A percentile compares a stretch with the other conserved stretches of the same genome.
These are phyloP conservation scores for Beauveria varroae DNA, from an alignment of 2,329 filamentous ascomycete genomes.

Conservation along the genomic window DNA sequence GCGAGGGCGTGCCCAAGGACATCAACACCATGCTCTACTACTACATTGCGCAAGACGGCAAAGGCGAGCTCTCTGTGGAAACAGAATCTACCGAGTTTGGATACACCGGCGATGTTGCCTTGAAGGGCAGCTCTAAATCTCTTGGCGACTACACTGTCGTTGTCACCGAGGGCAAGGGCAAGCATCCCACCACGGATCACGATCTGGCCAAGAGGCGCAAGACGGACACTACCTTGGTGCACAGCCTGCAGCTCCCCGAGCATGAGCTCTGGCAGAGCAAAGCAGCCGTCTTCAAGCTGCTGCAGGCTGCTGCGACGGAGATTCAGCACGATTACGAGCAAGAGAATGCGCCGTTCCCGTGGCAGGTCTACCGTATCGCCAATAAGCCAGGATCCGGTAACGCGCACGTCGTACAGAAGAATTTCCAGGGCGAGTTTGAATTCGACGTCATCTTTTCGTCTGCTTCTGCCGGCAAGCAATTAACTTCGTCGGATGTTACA, in stretches of 20 bases:
- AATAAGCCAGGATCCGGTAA: conserved; percentile 68
- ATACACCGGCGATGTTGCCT: conserved; percentile 53
- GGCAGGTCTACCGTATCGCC: conserved; percentile 73
- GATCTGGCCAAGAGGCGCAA: conserved; percentile 60
- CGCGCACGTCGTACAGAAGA: conserved; percentile 81
- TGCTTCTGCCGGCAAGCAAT: conserved; percentile 51
- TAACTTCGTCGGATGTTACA: conserved; percentile 57
- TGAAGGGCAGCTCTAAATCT: conserved; percentile 62
- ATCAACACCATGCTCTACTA: conserved; percentile 74
- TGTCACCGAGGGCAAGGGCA: conserved; percentile 61
- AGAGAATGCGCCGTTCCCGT: conserved; percentile 72
- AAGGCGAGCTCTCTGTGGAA: conserved; percentile 52
- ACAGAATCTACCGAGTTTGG: conserved; percentile 43
- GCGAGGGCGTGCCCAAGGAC: conserved; percentile 57
- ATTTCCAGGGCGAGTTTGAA: conserved; percentile 83
- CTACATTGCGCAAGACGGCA: conserved; percentile 75
- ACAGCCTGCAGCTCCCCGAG: conserved; percentile 58
- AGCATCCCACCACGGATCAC: conserved; percentile 58
- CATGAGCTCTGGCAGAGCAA: conserved; percentile 81
- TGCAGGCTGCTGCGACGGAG: conserved; percentile 43
- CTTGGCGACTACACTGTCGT: conserved; percentile 76
- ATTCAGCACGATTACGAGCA: conserved; percentile 40
- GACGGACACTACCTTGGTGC: conserved; percentile 67
- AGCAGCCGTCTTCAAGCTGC: conserved; percentile 48
- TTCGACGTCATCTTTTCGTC: conserved; percentile 92